phyloP scores from a whole-genome alignment of 257 asterid genomes.

The Coffea eugenioides region DNA sequence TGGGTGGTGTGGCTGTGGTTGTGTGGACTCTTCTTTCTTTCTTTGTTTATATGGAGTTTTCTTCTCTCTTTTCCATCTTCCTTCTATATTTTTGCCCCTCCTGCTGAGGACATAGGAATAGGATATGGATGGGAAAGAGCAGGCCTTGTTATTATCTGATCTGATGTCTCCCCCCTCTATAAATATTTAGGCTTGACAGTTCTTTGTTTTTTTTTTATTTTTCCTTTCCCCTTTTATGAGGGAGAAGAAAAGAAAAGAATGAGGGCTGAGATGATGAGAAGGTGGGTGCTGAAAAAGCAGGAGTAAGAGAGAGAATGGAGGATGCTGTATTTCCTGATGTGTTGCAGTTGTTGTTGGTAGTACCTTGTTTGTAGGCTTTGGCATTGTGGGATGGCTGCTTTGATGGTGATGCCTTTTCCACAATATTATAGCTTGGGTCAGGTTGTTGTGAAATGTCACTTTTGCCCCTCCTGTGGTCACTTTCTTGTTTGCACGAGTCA shows the following conservation, averaged over 20 bases:
- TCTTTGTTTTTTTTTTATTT: background rate
- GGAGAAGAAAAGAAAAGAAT: constrained; percentile 10
- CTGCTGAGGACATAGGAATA: constrained; percentile 26
- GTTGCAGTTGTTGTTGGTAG: constrained; percentile 41
- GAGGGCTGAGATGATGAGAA: constrained; percentile 28
- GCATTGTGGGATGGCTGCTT: constrained; percentile 28
- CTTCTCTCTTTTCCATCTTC: constrained; percentile 26
- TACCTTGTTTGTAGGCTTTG: constrained; percentile 43
- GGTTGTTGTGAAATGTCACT: constrained; percentile 17
- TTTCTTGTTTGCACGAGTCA: constrained; percentile 9
- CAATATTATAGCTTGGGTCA: constrained; percentile 14
- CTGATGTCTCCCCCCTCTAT: background rate
- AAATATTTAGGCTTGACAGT: constrained; percentile 14
- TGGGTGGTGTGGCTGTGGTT: constrained; percentile 10
- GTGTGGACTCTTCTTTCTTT: constrained; percentile 33
- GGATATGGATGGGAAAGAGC: constrained; percentile 31
- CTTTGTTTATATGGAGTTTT: background rate
- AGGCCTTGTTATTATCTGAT: no score
- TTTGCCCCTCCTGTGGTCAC: constrained; percentile 27
- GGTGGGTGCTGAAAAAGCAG: constrained; percentile 45
- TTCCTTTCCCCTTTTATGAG: constrained; percentile 1
- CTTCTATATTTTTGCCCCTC: constrained; percentile 11
- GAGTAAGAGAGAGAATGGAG: constrained; percentile 19
- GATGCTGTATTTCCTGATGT: constrained; percentile 31
- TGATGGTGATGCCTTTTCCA: constrained; percentile 42